Evolutionary conservation across 2,329 filamentous ascomycete genomes (phyloP), one percentile per base, ranked within the genome.

Genomic region (Colletotrichum eleusines): DNA sequence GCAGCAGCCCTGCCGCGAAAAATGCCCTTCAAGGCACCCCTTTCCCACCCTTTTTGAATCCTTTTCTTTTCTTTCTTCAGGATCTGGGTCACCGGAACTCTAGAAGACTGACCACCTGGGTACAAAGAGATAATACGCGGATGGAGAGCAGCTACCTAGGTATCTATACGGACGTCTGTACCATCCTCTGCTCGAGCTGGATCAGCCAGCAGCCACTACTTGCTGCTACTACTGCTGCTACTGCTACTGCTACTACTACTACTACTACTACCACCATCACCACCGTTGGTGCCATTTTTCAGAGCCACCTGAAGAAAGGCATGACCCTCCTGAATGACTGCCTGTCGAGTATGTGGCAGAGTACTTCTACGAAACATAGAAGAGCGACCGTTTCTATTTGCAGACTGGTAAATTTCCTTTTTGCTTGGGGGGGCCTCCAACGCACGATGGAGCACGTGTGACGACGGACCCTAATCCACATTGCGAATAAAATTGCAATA

Each of bases 391-490:
- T 48, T 60, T 11, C 23, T 59, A 20, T 59, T 58, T 53, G 46
- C 38, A 33, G 31, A 18, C 54, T n/a, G n/a, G n/a, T 8, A 12
- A n/a, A 20, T 67, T 70, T 50, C 67, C 67, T 70, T 35, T 67
- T 57, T 20, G 26, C 38, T 42, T 23, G 8, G 20, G 42, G 51
- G 48, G n/a, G n/a, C n/a, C n/a, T n/a, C n/a, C n/a, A n/a, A n/a
- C n/a, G 31, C 42, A 26, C 4, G 54, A 66, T 26, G 63, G 46
- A 61, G 62, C 57, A 50, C 42, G 42, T 57, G 35, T 57, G 50
- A 44, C 63, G 55, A 51, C 55, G 57, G 33, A 54, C 38, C 63
- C 42, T 23, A 18, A 55, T 59, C 18, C 20, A 2, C 48, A 42
- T 23, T 14, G 8, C 62, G 20, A 42, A n/a, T 55, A 18, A 14